Percentiles rank a stretch among this genome's conserved stretches.
Conservation (phyloP, 805 yeast species). For the Monosporozyma yasuniensis region DNA sequence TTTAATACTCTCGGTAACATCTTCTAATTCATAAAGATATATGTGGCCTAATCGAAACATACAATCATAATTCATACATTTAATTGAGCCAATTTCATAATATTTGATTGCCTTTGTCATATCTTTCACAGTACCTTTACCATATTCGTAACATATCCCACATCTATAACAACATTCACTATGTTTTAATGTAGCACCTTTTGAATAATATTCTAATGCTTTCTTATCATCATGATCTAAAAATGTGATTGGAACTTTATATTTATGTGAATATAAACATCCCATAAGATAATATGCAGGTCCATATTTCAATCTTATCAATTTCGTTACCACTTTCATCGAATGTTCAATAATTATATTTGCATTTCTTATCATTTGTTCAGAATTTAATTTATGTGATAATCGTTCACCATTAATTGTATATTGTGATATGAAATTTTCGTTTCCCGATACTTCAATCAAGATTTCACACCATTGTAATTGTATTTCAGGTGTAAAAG, state of each 20-base stretch:
- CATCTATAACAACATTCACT: slow-evolving; percentile 57
- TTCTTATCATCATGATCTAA: slow-evolving; percentile 47
- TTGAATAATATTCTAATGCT: slow-evolving; percentile 52
- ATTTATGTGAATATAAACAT: slow-evolving; percentile 44
- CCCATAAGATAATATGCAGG: slow-evolving; percentile 55
- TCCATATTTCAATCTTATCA: slow-evolving; percentile 40
- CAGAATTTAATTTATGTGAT: slow-evolving; percentile 32
- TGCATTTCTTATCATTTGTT: slow-evolving; percentile 42
- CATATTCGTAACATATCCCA: slow-evolving; percentile 57
- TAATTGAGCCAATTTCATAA: slow-evolving; percentile 52
- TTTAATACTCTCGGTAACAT: slow-evolving; percentile 30
- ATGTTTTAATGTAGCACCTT: slow-evolving; percentile 51
- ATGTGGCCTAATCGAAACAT: slow-evolving; percentile 59
- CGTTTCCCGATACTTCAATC: slow-evolving; percentile 38
- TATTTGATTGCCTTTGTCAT: slow-evolving; percentile 38
- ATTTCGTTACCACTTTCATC: slow-evolving; percentile 48
- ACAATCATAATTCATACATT: slow-evolving; percentile 48
- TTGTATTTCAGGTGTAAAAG: slow-evolving; percentile 45
- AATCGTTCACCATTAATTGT: slow-evolving; percentile 41
- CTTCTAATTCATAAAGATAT: slow-evolving; percentile 18
- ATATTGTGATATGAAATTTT: slow-evolving; percentile 35
- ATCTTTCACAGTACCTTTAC: slow-evolving; percentile 42
- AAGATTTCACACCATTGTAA: slow-evolving; percentile 54
- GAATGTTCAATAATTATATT: slow-evolving; percentile 50
- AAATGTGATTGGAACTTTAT: slow-evolving; percentile 3